Evolutionary conservation across 2,329 filamentous ascomycete genomes (phyloP).

Genomic region (Tolypocladium cylindrosporum): DNA sequence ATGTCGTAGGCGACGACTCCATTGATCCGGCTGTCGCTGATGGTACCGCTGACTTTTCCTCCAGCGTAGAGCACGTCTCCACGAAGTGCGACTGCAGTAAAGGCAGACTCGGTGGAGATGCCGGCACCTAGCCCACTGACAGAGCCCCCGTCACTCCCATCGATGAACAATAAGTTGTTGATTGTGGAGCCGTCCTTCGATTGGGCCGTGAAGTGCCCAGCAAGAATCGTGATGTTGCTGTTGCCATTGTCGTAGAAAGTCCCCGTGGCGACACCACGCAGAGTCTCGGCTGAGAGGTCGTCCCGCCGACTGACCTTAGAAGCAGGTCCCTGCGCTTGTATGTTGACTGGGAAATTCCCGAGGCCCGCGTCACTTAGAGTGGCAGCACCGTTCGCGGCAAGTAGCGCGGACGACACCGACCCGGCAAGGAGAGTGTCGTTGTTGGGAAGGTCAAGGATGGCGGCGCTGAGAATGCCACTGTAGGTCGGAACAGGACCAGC

Average conservation of each 20-base stretch:
- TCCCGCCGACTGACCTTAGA: constrained; percentile 37
- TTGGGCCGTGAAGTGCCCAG: constrained; percentile 71
- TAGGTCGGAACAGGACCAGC: constrained; percentile 54
- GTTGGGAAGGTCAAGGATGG: constrained; percentile 53
- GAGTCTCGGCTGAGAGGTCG: constrained; percentile 24
- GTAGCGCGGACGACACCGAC: constrained; percentile 66
- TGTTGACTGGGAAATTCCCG: constrained; percentile 47
- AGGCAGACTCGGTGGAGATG: constrained; percentile 62
- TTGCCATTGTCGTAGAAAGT: constrained; percentile 61
- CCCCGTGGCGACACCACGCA: constrained; percentile 65
- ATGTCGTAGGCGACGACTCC: constrained; percentile 80
- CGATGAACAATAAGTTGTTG: constrained; percentile 74
- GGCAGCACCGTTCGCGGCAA: constrained; percentile 63
- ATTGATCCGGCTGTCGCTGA: constrained; percentile 51
- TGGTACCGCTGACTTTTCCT: constrained; percentile 63
- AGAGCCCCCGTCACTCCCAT: constrained; percentile 56
- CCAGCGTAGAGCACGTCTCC: constrained; percentile 69
- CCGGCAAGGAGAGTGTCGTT: constrained; percentile 68
- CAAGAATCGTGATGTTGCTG: constrained; percentile 78
- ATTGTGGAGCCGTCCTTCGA: constrained; percentile 60
- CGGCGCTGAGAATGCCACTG: constrained; percentile 61
- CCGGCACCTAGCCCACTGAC: constrained; percentile 60
- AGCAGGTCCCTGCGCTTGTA: constrained; percentile 24
- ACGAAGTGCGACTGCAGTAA: constrained; percentile 60
- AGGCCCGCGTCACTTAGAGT: constrained; percentile 47